phyloP scores from a whole-genome alignment of 2,329 filamentous ascomycete species.

The Canariomyces notabilis region DNA sequence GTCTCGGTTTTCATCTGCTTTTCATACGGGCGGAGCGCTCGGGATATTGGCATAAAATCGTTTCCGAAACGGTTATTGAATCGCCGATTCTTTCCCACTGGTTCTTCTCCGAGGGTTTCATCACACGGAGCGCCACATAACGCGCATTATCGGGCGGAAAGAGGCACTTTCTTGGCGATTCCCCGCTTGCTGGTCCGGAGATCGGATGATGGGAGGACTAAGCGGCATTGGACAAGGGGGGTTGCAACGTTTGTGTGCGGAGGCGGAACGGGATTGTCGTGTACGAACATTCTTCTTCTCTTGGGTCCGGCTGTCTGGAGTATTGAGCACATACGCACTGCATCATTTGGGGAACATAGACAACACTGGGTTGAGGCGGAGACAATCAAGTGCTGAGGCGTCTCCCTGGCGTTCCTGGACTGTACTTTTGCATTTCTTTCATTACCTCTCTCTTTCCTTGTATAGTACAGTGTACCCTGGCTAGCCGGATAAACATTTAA shows the following conservation, averaged over 20 bases:
- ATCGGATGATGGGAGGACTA: background rate
- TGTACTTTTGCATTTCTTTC: constrained; percentile 15
- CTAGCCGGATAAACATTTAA: too few species aligned
- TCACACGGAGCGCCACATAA: background rate
- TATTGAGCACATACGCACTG: constrained; percentile 8
- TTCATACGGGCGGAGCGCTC: too few species aligned
- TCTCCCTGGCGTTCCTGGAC: constrained; percentile 37
- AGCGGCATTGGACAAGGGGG: background rate
- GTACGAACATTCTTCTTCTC: background rate
- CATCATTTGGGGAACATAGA: constrained; percentile 12
- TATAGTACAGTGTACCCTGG: background rate
- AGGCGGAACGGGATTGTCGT: too few species aligned
- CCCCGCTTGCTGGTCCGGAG: background rate
- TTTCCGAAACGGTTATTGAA: background rate
- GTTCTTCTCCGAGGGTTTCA: background rate
- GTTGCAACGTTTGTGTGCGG: background rate
- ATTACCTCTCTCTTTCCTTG: constrained; percentile 12
- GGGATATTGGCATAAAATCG: background rate
- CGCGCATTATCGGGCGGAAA: background rate
- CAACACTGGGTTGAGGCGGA: constrained; percentile 18
- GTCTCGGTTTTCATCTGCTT: background rate
- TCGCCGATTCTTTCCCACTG: background rate
- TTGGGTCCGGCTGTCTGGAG: background rate
- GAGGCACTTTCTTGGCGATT: background rate
- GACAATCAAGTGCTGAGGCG: constrained; percentile 53